phyloP scores from a whole-genome alignment of 768 basidiomycete species.

The Coprinellus micaceus region DNA sequence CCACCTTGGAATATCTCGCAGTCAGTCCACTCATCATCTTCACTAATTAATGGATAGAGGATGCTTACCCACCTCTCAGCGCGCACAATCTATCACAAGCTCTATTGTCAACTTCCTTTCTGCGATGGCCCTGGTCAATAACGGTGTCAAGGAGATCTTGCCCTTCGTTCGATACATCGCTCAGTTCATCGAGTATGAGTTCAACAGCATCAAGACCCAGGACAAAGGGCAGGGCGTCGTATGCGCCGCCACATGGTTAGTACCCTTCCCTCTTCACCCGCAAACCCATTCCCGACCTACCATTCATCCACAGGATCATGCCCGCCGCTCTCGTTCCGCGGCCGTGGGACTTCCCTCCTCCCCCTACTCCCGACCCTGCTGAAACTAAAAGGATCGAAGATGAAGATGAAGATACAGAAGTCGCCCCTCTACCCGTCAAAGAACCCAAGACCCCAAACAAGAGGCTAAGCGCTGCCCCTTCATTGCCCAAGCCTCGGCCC shows the following conservation, averaged over 20 bases:
- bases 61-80: slow-evolving; percentile 30
- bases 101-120: slow-evolving; percentile 73
- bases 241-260: slow-evolving; percentile 85
- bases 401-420: background rate
- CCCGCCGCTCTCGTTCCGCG: slow-evolving; percentile 75
- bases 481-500: slow-evolving; percentile 3
- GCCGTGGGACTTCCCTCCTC: slow-evolving; percentile 72
- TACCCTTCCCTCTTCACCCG: background rate
- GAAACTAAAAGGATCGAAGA: background rate
- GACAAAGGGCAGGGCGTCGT: slow-evolving; percentile 76
- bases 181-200: slow-evolving; percentile 77
- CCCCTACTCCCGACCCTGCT: slow-evolving; percentile 18
- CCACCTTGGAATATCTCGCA: slow-evolving; percentile 57
- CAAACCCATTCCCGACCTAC: background rate
- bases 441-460: background rate
- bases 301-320: slow-evolving; percentile 52
- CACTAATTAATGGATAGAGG: background rate
- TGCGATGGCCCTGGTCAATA: slow-evolving; percentile 62
- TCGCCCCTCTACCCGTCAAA: background rate
- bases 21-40: slow-evolving; percentile 33
- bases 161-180: slow-evolving; percentile 83
- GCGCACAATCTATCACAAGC: slow-evolving; percentile 55
- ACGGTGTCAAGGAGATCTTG: slow-evolving; percentile 77
- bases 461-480: background rate
- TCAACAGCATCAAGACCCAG: slow-evolving; percentile 55